Conservation (phyloP, 805 yeast species). For the Candida ortonii region DNA sequence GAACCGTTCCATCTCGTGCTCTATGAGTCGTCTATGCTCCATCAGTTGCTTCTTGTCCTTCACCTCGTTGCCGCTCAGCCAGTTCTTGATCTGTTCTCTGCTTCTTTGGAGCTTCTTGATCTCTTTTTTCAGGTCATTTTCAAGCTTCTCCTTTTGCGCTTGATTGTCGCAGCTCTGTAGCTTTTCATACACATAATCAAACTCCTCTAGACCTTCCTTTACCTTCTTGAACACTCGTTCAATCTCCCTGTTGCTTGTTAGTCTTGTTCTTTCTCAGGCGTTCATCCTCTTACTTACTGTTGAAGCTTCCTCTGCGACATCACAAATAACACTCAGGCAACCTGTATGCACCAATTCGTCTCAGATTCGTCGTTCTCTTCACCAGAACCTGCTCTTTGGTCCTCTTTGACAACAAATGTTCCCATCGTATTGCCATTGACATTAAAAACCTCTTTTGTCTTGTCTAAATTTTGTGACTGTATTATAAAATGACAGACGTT, state of each 20-base stretch:
- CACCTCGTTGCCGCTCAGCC: constrained; percentile 89
- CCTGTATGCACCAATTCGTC: neutral
- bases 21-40: constrained; percentile 71
- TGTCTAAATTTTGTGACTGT: neutral
- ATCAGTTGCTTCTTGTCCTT: constrained; percentile 80
- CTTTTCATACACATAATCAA: constrained; percentile 84
- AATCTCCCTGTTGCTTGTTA: constrained; percentile 52
- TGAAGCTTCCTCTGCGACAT: constrained; percentile 52
- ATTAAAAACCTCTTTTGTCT: neutral
- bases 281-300: constrained; percentile 37
- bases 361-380: constrained; percentile 9
- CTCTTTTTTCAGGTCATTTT: constrained; percentile 88
- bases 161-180: constrained; percentile 75
- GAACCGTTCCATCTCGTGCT: constrained; percentile 88
- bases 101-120: constrained; percentile 91
- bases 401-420: neutral
- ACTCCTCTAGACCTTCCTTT: constrained; percentile 82
- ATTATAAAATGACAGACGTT: neutral
- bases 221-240: constrained; percentile 92
- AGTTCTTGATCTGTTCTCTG: constrained; percentile 91
- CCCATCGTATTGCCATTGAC: neutral
- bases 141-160: constrained; percentile 91
- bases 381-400: constrained; percentile 1
- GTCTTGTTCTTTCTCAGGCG: neutral
- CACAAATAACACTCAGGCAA: neutral